Conservation (phyloP, 768 basidiomycete genomes). For the Hypholoma sublateritium region DNA sequence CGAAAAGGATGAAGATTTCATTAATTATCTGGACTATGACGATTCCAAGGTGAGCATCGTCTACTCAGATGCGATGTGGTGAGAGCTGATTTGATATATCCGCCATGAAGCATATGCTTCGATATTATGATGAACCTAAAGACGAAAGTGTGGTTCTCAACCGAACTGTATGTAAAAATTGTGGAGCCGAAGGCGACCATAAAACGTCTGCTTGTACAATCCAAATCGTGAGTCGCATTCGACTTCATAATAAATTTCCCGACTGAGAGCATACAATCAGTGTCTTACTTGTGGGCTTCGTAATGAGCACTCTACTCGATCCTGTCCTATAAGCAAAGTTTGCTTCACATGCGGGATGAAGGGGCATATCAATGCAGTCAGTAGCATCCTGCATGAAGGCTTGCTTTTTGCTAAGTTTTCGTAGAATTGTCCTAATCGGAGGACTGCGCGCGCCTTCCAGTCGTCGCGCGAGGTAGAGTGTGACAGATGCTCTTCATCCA, state of each 20-base stretch:
- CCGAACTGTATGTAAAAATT: slow-evolving; percentile 70
- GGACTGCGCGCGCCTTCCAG: slow-evolving; percentile 23
- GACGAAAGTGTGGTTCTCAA: slow-evolving; percentile 41
- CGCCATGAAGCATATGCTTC: slow-evolving; percentile 43
- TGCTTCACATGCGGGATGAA: slow-evolving; percentile 85
- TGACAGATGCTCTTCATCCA: slow-evolving; percentile 65
- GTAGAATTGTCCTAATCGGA: slow-evolving; percentile 74
- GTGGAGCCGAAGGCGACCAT: slow-evolving; percentile 74
- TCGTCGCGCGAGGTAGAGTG: slow-evolving; percentile 47
- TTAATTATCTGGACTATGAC: slow-evolving; percentile 79
- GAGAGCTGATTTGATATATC: neutral
- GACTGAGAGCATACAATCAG: slow-evolving; percentile 32
- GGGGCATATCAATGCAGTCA: slow-evolving; percentile 72
- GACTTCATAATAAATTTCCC: neutral
- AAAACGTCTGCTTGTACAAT: slow-evolving; percentile 68
- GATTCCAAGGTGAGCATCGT: slow-evolving; percentile 48
- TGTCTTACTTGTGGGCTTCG: slow-evolving; percentile 81
- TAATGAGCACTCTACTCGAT: slow-evolving; percentile 75
- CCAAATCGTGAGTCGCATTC: slow-evolving; percentile 54
- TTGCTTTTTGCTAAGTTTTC: slow-evolving; percentile 3
- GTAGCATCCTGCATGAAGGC: slow-evolving; percentile 13
- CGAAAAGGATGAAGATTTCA: slow-evolving; percentile 64
- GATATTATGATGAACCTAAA: slow-evolving; percentile 62
- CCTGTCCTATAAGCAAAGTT: slow-evolving; percentile 78
- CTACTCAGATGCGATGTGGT: neutral